These are phyloP conservation scores for Capronia epimyces DNA, from an alignment of 2,329 filamentous ascomycete genomes.

Conservation along the genomic window DNA sequence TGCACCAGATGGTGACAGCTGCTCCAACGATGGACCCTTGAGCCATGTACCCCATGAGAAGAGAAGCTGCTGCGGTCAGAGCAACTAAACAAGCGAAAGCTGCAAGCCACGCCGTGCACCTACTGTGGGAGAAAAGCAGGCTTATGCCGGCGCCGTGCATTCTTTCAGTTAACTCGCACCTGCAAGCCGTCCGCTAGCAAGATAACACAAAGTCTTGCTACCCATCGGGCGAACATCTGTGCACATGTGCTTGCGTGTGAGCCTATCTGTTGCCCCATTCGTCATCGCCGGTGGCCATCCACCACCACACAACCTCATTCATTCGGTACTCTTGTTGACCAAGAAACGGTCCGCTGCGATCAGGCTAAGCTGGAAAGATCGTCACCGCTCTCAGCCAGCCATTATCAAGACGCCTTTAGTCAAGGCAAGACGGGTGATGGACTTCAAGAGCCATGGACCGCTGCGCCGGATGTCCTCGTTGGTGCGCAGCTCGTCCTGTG, in stretches of 20 bases:
- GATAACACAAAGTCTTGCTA: neutral
- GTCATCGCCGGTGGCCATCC: neutral
- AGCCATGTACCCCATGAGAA: neutral
- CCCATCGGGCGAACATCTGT: too few relatives aligned
- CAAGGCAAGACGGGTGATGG: neutral
- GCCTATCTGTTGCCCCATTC: neutral
- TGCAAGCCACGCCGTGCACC: neutral
- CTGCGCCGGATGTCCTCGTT: neutral
- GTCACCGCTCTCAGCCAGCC: slow-evolving; percentile 1
- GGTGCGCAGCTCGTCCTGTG: neutral
- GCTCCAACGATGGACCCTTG: neutral
- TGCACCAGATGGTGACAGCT: slow-evolving; percentile 3
- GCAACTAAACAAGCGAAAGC: neutral
- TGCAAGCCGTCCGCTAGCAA: neutral
- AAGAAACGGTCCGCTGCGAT: neutral
- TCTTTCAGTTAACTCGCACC: neutral
- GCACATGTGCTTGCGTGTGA: neutral
- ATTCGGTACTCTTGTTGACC: neutral
- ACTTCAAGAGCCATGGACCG: neutral
- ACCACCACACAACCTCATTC: neutral
- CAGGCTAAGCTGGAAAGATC: neutral
- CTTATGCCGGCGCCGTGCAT: neutral
- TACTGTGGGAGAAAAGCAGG: neutral
- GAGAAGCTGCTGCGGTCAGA: neutral
- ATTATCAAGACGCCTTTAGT: neutral